phyloP scores from a whole-genome alignment of 2,329 filamentous ascomycete genomes.

The Colletotrichum sp. region DNA sequence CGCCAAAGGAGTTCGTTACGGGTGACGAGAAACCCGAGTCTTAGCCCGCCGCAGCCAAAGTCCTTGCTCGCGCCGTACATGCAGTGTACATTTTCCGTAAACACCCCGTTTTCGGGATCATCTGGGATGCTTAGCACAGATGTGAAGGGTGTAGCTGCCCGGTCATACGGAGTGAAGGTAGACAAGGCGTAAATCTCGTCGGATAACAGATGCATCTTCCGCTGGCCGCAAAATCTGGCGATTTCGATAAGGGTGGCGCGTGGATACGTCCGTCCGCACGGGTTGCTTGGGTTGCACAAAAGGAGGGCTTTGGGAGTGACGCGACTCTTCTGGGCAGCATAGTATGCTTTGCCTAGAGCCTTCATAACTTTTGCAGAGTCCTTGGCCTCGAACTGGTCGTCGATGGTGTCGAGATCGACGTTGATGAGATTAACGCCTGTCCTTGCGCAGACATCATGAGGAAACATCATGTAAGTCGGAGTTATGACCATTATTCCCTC shows the following conservation, averaged over 20 bases:
- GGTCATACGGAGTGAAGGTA: neutral
- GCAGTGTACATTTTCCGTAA: neutral
- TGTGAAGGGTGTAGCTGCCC: neutral
- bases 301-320: neutral
- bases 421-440: neutral
- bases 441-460: neutral
- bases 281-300: slow-evolving; percentile 6
- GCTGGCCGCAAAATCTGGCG: neutral
- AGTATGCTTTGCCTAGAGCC: neutral
- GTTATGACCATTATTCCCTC: neutral
- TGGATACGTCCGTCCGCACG: neutral
- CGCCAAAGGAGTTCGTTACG: neutral
- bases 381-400: neutral
- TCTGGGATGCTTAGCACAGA: slow-evolving; percentile 3
- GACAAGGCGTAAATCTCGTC: slow-evolving; percentile 7
- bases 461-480: slow-evolving; percentile 4
- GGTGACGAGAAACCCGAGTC: neutral
- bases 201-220: neutral
- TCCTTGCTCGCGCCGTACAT: slow-evolving; percentile 4
- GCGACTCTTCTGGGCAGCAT: neutral
- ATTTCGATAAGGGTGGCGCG: neutral
- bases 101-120: neutral
- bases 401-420: neutral
- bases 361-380: neutral
- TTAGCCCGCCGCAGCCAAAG: slow-evolving; percentile 1